These are phyloP conservation scores for Plasmodium reichenowi DNA, from an alignment of 169 alveolate species.

Conservation along the genomic window DNA sequence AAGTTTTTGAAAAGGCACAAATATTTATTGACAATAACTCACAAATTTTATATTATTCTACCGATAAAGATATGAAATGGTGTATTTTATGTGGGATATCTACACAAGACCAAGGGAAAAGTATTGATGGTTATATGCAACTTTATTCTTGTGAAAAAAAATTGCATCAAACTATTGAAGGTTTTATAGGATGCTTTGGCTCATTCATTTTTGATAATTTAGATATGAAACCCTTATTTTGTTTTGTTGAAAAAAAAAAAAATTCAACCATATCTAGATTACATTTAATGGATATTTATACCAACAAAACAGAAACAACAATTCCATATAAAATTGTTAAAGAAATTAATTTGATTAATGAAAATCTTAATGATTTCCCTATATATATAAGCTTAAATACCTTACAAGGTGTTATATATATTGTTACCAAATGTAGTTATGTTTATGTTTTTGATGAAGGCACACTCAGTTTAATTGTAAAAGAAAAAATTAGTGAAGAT, in stretches of 20 bases:
- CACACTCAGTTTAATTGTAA: constrained; percentile 69
- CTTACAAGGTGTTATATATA: constrained; percentile 87
- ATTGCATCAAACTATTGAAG: constrained; percentile 96
- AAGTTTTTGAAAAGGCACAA: constrained; percentile 92
- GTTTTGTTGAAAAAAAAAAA: constrained; percentile 95
- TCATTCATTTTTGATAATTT: constrained; percentile 88
- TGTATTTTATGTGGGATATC: constrained; percentile 94
- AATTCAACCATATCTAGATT: constrained; percentile 90
- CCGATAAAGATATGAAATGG: constrained; percentile 94
- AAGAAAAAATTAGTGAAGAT: constrained; percentile 75
- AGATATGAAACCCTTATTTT: constrained; percentile 85
- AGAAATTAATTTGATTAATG: constrained; percentile 75
- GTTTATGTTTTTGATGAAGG: constrained; percentile 83
- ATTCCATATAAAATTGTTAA: constrained; percentile 83
- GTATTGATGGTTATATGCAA: constrained; percentile 95
- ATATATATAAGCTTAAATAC: constrained; percentile 86
- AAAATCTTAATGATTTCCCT: constrained; percentile 84
- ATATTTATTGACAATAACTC: constrained; percentile 89
- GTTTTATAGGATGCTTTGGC: constrained; percentile 96
- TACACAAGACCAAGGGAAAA: constrained; percentile 90
- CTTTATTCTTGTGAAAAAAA: constrained; percentile 93
- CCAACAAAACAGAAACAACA: constrained; percentile 68
- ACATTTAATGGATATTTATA: constrained; percentile 94
- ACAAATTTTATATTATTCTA: constrained; percentile 93
- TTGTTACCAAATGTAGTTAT: constrained; percentile 86